A percentile compares a stretch with the other conserved stretches of the same genome.
These are phyloP conservation scores for Leccinum sublutescens DNA, from an alignment of 768 basidiomycete genomes.

Conservation along the genomic window DNA sequence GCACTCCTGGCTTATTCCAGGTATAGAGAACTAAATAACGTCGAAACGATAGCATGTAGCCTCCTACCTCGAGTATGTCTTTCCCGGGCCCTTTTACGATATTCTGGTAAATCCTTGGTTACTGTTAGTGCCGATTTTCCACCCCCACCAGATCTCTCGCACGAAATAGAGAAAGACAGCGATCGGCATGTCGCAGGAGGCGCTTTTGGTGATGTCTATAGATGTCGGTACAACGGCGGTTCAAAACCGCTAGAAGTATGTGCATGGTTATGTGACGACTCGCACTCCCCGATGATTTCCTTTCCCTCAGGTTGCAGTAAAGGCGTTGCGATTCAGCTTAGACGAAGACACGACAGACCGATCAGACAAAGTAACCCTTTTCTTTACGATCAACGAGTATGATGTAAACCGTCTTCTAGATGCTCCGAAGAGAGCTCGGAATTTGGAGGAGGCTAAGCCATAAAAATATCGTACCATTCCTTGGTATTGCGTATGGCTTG, in stretches of 20 bases:
- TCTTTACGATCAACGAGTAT: background rate
- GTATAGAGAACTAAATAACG: too few species aligned
- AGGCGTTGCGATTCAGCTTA: background rate
- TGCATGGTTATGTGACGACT: too few species aligned
- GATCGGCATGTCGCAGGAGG: background rate
- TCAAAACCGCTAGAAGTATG: background rate
- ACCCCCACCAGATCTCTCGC: background rate
- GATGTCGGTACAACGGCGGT: background rate
- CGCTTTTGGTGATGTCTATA: background rate
- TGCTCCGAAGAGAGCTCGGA: background rate
- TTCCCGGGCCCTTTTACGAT: too few species aligned
- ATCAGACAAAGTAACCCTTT: background rate
- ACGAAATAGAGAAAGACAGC: background rate
- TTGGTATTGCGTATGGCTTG: background rate
- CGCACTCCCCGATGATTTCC: background rate
- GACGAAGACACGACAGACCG: background rate
- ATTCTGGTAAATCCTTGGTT: too few species aligned
- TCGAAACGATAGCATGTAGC: too few species aligned
- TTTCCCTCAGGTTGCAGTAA: background rate
- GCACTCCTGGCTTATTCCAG: too few species aligned
- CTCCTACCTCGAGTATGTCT: too few species aligned
- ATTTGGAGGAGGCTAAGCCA: background rate
- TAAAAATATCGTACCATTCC: background rate
- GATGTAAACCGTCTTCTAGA: background rate
- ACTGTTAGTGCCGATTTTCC: background rate